phyloP scores from a whole-genome alignment of 31 red algal species.

The Asparagopsis taxiformis region DNA sequence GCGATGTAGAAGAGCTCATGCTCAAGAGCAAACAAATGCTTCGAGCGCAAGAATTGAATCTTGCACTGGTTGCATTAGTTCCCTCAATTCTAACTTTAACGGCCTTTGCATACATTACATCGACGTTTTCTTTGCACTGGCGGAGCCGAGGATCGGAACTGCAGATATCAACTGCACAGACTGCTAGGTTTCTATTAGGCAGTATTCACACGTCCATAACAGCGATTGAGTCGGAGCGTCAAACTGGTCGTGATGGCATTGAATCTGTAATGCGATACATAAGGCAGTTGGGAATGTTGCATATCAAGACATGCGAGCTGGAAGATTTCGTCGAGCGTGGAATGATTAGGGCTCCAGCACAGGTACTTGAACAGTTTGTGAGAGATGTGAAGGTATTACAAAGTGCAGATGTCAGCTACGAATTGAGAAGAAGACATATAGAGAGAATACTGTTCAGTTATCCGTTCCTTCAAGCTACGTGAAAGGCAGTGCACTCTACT shows the following conservation, averaged over 20 bases:
- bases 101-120: slow-evolving; percentile 21
- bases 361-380: slow-evolving; percentile 33
- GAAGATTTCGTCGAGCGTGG: slow-evolving; percentile 27
- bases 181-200: slow-evolving; percentile 50
- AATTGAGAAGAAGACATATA: slow-evolving; percentile 36
- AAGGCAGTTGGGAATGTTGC: slow-evolving; percentile 25
- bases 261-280: slow-evolving; percentile 25
- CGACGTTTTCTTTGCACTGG: slow-evolving; percentile 15
- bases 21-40: slow-evolving; percentile 54
- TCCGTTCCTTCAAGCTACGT: slow-evolving; percentile 29
- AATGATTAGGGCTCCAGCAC: slow-evolving; percentile 19
- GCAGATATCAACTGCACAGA: slow-evolving; percentile 46
- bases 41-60: slow-evolving; percentile 54
- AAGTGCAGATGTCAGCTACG: slow-evolving; percentile 3
- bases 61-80: slow-evolving; percentile 47
- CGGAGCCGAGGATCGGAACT: slow-evolving; percentile 15
- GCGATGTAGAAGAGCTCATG: slow-evolving; percentile 69
- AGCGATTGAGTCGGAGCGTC: slow-evolving; percentile 16
- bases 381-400: slow-evolving; percentile 41
- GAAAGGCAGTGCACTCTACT: not conserved
- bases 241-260: not conserved
- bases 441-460: slow-evolving; percentile 43
- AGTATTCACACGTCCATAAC: slow-evolving; percentile 36
- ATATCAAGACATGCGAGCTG: slow-evolving; percentile 45
- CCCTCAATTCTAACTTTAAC: slow-evolving; percentile 38